Percentiles rank a stretch among this genome's conserved stretches.
These are phyloP conservation scores for Alternaria brassicicola DNA, from an alignment of 2,329 filamentous ascomycete genomes.

Conservation along the genomic window DNA sequence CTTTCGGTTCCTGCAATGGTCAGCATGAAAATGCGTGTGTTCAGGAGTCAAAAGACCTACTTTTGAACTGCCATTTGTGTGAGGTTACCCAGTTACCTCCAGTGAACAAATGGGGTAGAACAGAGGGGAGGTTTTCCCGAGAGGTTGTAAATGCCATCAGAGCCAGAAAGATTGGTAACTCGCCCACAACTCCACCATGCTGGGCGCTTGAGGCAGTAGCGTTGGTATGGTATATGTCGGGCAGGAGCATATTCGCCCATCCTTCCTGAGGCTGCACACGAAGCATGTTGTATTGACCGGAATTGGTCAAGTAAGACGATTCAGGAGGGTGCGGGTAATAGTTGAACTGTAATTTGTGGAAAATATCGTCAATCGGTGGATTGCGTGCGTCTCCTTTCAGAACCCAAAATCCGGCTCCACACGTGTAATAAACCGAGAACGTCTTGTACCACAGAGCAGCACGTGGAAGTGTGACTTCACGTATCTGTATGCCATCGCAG, in stretches of 20 bases:
- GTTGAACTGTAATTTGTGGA: conserved; percentile 33
- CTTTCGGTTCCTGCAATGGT: conserved; percentile 23
- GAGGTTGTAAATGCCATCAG: conserved; percentile 37
- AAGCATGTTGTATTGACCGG: conserved; percentile 15
- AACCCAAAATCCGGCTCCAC: conserved; percentile 31
- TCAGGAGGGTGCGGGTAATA: conserved; percentile 9
- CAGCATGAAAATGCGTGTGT: neutral
- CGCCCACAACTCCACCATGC: conserved; percentile 31
- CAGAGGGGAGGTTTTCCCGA: conserved; percentile 5
- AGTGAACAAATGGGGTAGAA: conserved; percentile 25
- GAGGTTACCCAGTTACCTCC: conserved; percentile 3
- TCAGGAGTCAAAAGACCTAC: conserved; percentile 19
- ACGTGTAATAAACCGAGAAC: conserved; percentile 29
- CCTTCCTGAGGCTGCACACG: conserved; percentile 15
- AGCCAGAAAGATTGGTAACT: conserved; percentile 42
- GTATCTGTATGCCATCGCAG: conserved; percentile 22
- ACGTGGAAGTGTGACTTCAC: neutral
- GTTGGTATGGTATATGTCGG: conserved; percentile 26
- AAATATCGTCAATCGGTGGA: conserved; percentile 11
- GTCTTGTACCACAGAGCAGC: conserved; percentile 8
- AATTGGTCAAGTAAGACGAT: conserved; percentile 36
- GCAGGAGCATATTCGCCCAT: conserved; percentile 33
- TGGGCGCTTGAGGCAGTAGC: neutral
- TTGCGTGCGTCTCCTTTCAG: conserved; percentile 22
- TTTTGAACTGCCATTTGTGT: conserved; percentile 19